Evolutionary conservation across 2,329 filamentous ascomycete species (phyloP), one percentile per base, ranked within the genome.

Genomic region (Septoria linicola): DNA sequence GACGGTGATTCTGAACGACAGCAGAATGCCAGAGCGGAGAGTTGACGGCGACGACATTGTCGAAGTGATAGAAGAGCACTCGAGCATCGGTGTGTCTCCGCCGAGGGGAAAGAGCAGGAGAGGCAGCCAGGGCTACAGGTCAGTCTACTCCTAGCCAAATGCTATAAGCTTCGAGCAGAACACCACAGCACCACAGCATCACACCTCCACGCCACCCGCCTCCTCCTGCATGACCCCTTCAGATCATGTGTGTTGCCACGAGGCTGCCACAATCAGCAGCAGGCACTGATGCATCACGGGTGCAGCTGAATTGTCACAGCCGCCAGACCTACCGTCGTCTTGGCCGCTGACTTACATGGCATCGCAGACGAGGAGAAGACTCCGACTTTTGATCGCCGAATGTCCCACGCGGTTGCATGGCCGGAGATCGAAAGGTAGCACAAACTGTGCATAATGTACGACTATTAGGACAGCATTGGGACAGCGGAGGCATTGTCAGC

Each of bases 61-160:
- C 2, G 78, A 82, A 65, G 80, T 82, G 7, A 74, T 79, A 52
- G 80, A 83, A 65, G 80, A 82, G 65, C 72, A 77, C 48, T 76
- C 74, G 4, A 68, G 69, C 14, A 69, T 75, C 34, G 64, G 66
- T 5, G 59, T 67, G 40, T 67, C 63, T 58, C 70, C 67, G 37
- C 67, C 69, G 41, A 64, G 63, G 55, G 62, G 69, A 55, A 69
- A 69, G 41, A 71, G 69, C 46, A 62, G 57, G 13, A 47, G 68
- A 51, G 66, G 71, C 48, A 65, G 68, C 44, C 68, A 71, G 48
- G 72, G 73, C 11, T 80, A 78, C 63, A 73, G 77, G 69, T 77
- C 63, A 71, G 76, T 78, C 14, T 34, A 40, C 47, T 48, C 44
- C 44, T 48, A 48, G 34, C 14, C 43, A 39, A n/a, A 31, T 16